Base-by-base conservation (phyloP, 768 basidiomycete genomes). In the Lactarius psammicola region DNA sequence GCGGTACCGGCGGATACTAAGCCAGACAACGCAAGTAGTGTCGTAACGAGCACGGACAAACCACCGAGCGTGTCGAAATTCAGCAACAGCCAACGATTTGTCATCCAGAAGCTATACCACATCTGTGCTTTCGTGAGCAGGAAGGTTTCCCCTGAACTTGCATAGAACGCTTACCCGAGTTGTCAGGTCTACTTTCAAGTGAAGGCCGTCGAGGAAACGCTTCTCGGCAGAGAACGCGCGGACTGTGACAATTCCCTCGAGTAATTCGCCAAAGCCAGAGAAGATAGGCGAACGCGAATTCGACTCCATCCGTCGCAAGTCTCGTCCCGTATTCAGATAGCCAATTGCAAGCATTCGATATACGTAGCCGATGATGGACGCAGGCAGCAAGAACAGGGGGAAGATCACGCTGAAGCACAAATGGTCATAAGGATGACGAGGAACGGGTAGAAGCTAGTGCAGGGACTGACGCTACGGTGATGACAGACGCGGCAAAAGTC, bases 81-180 rank as follows among this genome's bases (percentile, higher is more conserved):
- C 63, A 95, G 75, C 40, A 95, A 77, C 2, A 96, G 80, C 92
- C 90, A 94, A 58, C 93, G 80, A 70, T 92, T 94, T 10, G 86
- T 87, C 92, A 94, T 93, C 93, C 93, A 94, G 76, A 90, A 90
- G 17, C 78, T 83, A 72, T 92, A 91, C 88, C 87, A 91, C 89
- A 91, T 89, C 87, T 87, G 65, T 23, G 58, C 56, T 3, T 31
- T 62, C 31, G 11, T 28, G 9, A 38, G 59, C 59, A 6, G 26
- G 13, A 5, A 1, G 8, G 15, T 28, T 40, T 36, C 56, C 13
- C 42, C 23, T 11, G 42, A n/a, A 15, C 20, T 31, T 33, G 26
- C 7, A 23, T 31, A 23, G 4, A 8, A 53, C 33, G 62, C 70
- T 42, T 63, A 88, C 89, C 84, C 88, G 85, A 13, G 85, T 93